Percentiles rank a stretch among this genome's conserved stretches.
Conservation (phyloP, 83 land plant genomes). For the Picea engelmannii region DNA sequence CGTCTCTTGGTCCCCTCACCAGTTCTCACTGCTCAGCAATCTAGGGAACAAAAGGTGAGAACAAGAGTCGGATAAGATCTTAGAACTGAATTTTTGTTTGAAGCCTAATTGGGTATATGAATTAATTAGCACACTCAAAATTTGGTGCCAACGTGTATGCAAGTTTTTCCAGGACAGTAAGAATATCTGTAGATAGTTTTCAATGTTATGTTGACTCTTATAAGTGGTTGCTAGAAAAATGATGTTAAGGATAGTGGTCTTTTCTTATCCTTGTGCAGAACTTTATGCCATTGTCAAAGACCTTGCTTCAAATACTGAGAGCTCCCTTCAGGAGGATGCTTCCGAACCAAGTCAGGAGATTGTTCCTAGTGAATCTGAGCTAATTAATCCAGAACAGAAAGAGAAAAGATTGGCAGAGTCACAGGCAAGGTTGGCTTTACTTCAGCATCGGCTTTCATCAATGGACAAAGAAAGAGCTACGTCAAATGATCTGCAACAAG, state of each 20-base stretch:
- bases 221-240: background rate
- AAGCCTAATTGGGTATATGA: too few relatives aligned
- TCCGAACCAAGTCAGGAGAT: background rate
- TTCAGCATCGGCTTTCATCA: constrained; percentile 75
- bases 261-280: constrained; percentile 40
- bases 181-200: background rate
- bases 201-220: background rate
- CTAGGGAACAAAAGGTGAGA: too few relatives aligned
- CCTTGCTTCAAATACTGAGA: constrained; percentile 43
- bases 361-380: constrained; percentile 15
- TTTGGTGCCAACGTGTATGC: background rate
- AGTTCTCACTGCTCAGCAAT: too few relatives aligned
- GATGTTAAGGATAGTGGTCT: background rate
- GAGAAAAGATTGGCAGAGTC: constrained; percentile 53
- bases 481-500: constrained; percentile 13
- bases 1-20: too few relatives aligned
- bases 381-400: constrained; percentile 21
- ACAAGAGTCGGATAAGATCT: too few relatives aligned
- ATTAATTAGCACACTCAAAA: background rate
- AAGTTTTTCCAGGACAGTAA: background rate
- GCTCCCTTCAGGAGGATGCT: constrained; percentile 13
- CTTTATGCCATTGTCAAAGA: constrained; percentile 86
- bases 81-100: too few relatives aligned
- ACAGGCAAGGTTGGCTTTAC: constrained; percentile 79
- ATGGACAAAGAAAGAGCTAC: constrained; percentile 45